A percentile compares a stretch with the other conserved stretches of the same genome.
Conservation (phyloP, 306 rosid species). For the Fragaria iinumae region DNA sequence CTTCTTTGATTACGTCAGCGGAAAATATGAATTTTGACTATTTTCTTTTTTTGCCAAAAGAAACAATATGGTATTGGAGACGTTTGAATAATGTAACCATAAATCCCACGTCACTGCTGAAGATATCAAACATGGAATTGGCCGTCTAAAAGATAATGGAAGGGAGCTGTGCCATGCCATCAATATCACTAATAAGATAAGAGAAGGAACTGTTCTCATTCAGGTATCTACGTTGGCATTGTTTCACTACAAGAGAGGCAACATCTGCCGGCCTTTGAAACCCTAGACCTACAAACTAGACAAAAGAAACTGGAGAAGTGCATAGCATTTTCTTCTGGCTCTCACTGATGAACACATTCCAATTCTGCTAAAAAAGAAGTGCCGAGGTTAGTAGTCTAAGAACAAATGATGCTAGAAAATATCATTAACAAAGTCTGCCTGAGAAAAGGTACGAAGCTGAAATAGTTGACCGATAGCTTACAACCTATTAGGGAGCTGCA, state of each 20-base stretch:
- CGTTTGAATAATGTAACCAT: background rate
- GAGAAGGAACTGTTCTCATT: background rate
- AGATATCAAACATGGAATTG: background rate
- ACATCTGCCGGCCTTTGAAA: background rate
- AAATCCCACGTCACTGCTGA: slow-evolving; percentile 9
- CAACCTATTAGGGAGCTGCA: slow-evolving; percentile 27
- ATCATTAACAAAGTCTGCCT: slow-evolving; percentile 1
- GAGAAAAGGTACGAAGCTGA: background rate
- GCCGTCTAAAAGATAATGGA: background rate
- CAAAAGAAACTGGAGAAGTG: slow-evolving; percentile 4
- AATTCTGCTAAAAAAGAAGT: slow-evolving; percentile 2
- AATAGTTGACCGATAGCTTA: slow-evolving; percentile 9
- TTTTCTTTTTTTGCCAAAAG: no score
- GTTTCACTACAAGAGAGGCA: background rate
- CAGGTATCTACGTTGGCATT: background rate
- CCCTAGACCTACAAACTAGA: slow-evolving; percentile 12
- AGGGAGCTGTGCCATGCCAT: background rate
- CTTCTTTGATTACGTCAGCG: no score
- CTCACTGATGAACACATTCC: slow-evolving; percentile 1
- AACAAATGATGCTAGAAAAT: slow-evolving; percentile 1
- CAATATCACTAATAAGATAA: background rate
- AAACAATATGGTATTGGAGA: background rate
- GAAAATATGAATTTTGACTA: no score
- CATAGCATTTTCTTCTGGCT: background rate
- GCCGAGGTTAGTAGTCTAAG: slow-evolving; percentile 7